Evolutionary conservation across 2,329 filamentous ascomycete genomes (phyloP).

Genomic region (Calonectria hongkongensis): DNA sequence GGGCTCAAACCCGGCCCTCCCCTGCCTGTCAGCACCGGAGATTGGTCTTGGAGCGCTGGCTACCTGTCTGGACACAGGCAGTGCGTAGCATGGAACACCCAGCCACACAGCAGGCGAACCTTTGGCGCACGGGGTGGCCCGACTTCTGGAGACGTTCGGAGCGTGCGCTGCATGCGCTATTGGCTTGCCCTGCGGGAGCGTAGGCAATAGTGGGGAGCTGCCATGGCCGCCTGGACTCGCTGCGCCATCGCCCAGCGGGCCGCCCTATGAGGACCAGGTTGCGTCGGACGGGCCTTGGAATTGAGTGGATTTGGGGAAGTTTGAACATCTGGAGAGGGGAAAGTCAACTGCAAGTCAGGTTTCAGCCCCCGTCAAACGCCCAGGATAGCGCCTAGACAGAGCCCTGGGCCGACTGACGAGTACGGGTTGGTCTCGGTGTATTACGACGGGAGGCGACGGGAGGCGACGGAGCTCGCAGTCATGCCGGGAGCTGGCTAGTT

Average conservation of each 20-base stretch:
- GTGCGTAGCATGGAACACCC: conserved; percentile 42
- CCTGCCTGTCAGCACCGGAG: conserved; percentile 27
- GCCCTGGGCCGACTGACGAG: conserved; percentile 26
- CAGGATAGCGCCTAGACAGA: conserved; percentile 28
- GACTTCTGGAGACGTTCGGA: conserved; percentile 41
- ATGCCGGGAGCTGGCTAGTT: conserved; percentile 10
- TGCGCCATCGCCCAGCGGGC: conserved; percentile 33
- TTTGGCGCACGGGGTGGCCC: conserved; percentile 52
- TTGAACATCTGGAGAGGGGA: conserved; percentile 26
- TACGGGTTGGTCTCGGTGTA: conserved; percentile 25
- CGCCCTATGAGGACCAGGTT: conserved; percentile 35
- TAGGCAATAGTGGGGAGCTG: conserved; percentile 15
- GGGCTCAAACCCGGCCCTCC: neutral
- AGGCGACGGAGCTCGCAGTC: neutral
- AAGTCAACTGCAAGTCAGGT: conserved; percentile 50
- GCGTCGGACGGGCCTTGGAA: conserved; percentile 29
- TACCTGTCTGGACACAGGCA: neutral
- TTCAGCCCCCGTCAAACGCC: conserved; percentile 48
- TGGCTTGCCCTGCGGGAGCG: conserved; percentile 51
- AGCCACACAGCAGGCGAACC: conserved; percentile 50
- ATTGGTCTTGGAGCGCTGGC: conserved; percentile 6
- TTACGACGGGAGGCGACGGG: conserved; percentile 24
- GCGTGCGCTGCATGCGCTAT: conserved; percentile 41
- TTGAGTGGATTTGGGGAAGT: conserved; percentile 24
- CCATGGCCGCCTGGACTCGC: conserved; percentile 23